Evolutionary conservation across 306 rosid species (phyloP), one percentile per base, ranked within the genome.

Genomic region (Castanea crenata): DNA sequence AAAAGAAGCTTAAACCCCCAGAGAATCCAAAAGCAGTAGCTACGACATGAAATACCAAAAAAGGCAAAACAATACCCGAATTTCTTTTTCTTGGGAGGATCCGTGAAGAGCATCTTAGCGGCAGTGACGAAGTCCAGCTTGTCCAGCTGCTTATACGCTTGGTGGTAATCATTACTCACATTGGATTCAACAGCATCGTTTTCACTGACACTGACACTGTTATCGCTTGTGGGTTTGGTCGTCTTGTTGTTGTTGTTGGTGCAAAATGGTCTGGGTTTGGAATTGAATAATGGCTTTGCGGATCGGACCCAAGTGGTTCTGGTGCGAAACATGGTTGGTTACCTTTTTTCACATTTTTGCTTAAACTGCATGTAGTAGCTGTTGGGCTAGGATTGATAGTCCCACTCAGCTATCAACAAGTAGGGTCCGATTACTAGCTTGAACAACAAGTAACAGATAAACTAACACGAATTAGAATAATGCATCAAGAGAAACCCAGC

Each of bases 101-200:
- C 89, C 3, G 90, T 78, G 84, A 92, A 95, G 65, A 92, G 96
- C n/a, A 94, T 91, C 85, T 87, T 94, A 25, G 91, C 88, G 3
- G 97, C 92, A 15, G 89, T 85, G 84, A 81, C 31, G 86, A 95
- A 85, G 84, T 92, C 87, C 57, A 92, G 85, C 71, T 92, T 90
- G 79, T 95, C 89, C 62, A 91, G 88, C 86, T 87, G 85, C 78
- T 80, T 82, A 74, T 84, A 88, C 73, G 92, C 73, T 69, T 92
- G 96, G 46, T 83, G 94, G 46, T 83, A 75, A 58, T 87, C 83
- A 10, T 76, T 65, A 62, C 78, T 81, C 56, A 71, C 56, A 79
- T 75, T 82, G 16, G 88, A 57, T 20, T 70, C 78, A 2, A 57
- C 72, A 35, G 55, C 49, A 46, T 83, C 74, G 59, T 44, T 74